Base-by-base conservation (phyloP, 1,284 basidiomycete species). In the Puccinia hordei region DNA sequence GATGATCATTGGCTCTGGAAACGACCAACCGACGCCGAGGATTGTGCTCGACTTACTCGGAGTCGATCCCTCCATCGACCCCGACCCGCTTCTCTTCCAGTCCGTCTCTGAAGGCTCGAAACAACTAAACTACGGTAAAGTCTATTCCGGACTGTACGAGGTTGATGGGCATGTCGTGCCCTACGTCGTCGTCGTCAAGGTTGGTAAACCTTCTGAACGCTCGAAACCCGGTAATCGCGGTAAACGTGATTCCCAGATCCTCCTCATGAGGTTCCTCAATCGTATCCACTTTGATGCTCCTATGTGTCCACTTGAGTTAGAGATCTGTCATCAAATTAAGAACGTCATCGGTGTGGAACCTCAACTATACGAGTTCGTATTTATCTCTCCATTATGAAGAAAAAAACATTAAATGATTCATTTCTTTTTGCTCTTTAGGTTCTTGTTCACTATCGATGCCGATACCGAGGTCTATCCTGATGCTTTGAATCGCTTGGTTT, bases 261-360 rank as follows among this genome's bases (percentile, higher is more conserved):
- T 94, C 35, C 87, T 99, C 71, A 95, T 99, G 93, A 93, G 94
- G 83, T 98, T 96, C 90, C 89, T 99, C 87, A 99, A 99, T 88
- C 84, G 95, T 89, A 96, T 98, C 53, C 96, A 99, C 87, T 99
- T 98, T 87, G 94, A 95, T 85, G 86, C 93, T 27, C 92, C 94
- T 0, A 99, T 99, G 97, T 94, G 92, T 84, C 97, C 95, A 0
- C 87, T 97, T 82, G 96, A 99, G 87, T 88, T 99, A 73, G 96
- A 99, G 87, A 93, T 99, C 86, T 98, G 95, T 85, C 97, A 99
- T 86, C 96, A 99, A 87, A 96, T 99, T 89, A 94, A 97, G 89
- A 98, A 99, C 85, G 94, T 99, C 78, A 98, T 99, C 83, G 96
- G 96, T 86, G 94, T 99, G 84, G 96, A 99, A 86, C 96, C 95